Evolutionary conservation across 176 grass and related monocot species (phyloP), one percentile per base, ranked within the genome.

Genomic region (Eremochloa ophiuroides): DNA sequence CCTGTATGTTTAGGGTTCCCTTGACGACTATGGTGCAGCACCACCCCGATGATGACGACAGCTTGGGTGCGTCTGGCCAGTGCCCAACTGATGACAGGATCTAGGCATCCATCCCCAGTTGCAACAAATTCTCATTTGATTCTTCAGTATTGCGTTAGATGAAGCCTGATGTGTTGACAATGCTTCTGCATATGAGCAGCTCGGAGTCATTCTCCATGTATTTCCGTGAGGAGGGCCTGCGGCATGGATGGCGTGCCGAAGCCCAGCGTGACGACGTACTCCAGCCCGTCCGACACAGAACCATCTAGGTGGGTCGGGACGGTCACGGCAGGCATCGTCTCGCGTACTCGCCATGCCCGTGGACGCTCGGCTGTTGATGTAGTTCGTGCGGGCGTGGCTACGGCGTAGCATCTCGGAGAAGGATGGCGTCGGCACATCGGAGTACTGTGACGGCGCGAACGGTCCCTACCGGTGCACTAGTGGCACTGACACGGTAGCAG

Each of bases 221-320:
- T n/a, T n/a, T 91, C 94, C 55, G 93, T 53, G 42, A 82, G 64
- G 42, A 87, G 8, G 18, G 30, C 11, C 73, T 65, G 73, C 8
- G 12, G 18, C 53, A 87, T 26, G 0, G 79, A 25, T 17, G 79
- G 85, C 55, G 72, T 87, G 40, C 84, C 79, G 0, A 81, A 12
- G 18, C 65, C 53, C 41, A 87, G 3, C 7, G 55, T 77, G 41
- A 77, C 64, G 0, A 66, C 13, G 65, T 87, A 87, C 31, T 82
- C 72, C 18, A 71, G 53, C 8, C 64, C 71, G 65, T 64, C 72
- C 8, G n/a, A n/a, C n/a, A 82, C 78, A 8, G 6, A 31, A 18
- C 0, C 10, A 3, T 42, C 79, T 1, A 87, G 64, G 53, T 82
- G 5, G 13, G 65, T 25, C 6, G 65, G 79, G 61, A 77, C 37